Evolutionary conservation across 164 flowering plant genomes (phyloP), one percentile per base, ranked within the genome.

Genomic region (Berberis thunbergii): DNA sequence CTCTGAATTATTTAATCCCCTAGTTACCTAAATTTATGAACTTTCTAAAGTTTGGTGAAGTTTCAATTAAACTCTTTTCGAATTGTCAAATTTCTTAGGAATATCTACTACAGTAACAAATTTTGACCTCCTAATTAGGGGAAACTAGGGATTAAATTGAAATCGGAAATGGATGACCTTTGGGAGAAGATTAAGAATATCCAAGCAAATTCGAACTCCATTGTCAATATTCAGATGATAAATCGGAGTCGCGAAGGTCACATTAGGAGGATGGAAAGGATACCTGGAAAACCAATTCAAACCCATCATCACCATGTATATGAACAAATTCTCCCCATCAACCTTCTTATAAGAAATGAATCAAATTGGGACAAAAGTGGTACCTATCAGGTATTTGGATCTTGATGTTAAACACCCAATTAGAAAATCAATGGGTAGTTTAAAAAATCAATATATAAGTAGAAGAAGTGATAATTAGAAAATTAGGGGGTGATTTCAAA

Each of bases 141-240:
- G 50, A 11, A 48, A 11, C 9, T 1, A 48, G 50, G 7, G 10
- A 48, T 52, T 9, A 57, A 57, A 8, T 42, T 41, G 10, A 41
- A 42, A 57, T 52, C 5, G 10, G 46, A 41, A 12, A 6, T 5
- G 41, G 7, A 4, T 40, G 41, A 87, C 96, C 93, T 91, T 91
- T 0, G 97, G 97, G 38, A 96, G 96, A 64, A 91, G 88, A 79
- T 87, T 91, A 64, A 91, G 94, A 75, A 91, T 91, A 72, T 91
- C 96, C 40, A 91, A 82, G 78, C 97, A 91, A 69, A 91, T 91
- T 7, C 97, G 83, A 9, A 96, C 96, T 2, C 97, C 96, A 38
- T 64, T 87, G 57, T 91, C 97, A 42, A 91, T 88, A 60, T 91
- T 88, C 1, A 96, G 97, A 69, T 91, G 97, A 68, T 88, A 91